Evolutionary conservation across 805 yeast genomes (phyloP).

Genomic region (Vanderwaltozyma yarrowii): DNA sequence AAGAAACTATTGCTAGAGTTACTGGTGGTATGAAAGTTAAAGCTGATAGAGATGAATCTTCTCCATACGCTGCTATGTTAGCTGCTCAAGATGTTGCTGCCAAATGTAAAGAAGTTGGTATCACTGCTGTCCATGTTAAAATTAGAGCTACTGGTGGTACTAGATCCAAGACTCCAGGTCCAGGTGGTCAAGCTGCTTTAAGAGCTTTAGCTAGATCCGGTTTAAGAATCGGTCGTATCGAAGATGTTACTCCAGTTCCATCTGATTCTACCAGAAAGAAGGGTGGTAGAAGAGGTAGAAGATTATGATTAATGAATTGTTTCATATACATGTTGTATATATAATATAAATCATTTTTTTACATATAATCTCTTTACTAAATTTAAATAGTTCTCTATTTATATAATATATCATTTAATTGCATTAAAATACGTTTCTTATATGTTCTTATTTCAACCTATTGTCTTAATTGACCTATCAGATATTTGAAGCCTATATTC

Average conservation of each 20-base stretch:
- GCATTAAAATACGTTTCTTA: too few species aligned
- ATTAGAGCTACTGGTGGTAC: slow-evolving; percentile 99
- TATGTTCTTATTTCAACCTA: too few species aligned
- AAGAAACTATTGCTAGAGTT: slow-evolving; percentile 99
- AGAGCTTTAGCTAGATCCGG: slow-evolving; percentile 99
- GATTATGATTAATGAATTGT: slow-evolving; percentile 50
- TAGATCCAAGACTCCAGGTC: slow-evolving; percentile 99
- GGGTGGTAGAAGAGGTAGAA: slow-evolving; percentile 99
- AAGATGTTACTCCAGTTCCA: slow-evolving; percentile 99
- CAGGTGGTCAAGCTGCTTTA: slow-evolving; percentile 99
- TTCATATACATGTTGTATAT: too few species aligned
- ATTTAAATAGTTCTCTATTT: too few species aligned
- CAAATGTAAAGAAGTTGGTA: slow-evolving; percentile 99
- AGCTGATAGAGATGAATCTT: slow-evolving; percentile 99
- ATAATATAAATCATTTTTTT: too few species aligned
- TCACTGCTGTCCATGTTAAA: slow-evolving; percentile 98
- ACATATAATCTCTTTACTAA: too few species aligned
- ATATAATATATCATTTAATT: too few species aligned
- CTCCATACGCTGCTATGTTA: slow-evolving; percentile 99
- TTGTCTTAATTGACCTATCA: too few species aligned
- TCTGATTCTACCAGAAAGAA: slow-evolving; percentile 99
- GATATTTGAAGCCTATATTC: too few species aligned
- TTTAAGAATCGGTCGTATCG: slow-evolving; percentile 98
- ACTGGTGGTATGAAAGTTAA: slow-evolving; percentile 99
- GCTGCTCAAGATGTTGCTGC: slow-evolving; percentile 99